Base-by-base conservation (phyloP, 768 basidiomycete genomes). In the Hygrocybe coccinea region DNA sequence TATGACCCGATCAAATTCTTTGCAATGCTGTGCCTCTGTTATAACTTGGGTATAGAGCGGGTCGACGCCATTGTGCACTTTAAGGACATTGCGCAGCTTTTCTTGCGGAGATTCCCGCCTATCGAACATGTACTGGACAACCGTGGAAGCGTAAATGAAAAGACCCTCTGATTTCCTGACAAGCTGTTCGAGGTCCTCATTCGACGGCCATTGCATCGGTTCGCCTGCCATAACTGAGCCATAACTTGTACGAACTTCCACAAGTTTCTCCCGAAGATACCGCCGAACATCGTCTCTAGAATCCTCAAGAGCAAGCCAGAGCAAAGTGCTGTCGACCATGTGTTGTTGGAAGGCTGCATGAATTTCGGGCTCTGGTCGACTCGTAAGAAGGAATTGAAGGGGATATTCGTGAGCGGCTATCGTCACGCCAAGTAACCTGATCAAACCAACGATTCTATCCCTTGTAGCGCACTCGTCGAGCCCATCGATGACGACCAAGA, bases 401-500 rank as follows among this genome's bases (percentile, higher is more conserved):
- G 64, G 73, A 1, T 55, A 41, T 0, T 64, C 63, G 1, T 62
- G 56, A 17, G 44, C 56, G 1, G 36, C n/a, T 45, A 59, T 61
- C 52, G 67, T 66, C 11, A 62, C 62, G 2, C 59, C 64, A 15
- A 73, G 53, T 3, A 70, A 45, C n/a, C 22, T 57, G 21, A 73
- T 55, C 15, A 73, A 60, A n/a, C 64, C 67, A 21, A 65, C 61
- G 14, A 70, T 63, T 7, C 59, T 54, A n/a, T n/a, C n/a, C 3
- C 64, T 60, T 15, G 60, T 59, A 12, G 58, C 60, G 21, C 71
- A 74, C 56, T 73, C 72, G 39, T 72, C 72, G 1, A 73, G 60
- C 2, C 69, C 70, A 29, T 73, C 71, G 50, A 73, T 70, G n/a
- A 74, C 50, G 9, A 73, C 35, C 15, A 73, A 50, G 15, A 2